Percentiles rank a stretch among this genome's conserved stretches.
Conservation (phyloP, 495 filamentous ascomycete genomes). For the Penicillium samsonianum region DNA sequence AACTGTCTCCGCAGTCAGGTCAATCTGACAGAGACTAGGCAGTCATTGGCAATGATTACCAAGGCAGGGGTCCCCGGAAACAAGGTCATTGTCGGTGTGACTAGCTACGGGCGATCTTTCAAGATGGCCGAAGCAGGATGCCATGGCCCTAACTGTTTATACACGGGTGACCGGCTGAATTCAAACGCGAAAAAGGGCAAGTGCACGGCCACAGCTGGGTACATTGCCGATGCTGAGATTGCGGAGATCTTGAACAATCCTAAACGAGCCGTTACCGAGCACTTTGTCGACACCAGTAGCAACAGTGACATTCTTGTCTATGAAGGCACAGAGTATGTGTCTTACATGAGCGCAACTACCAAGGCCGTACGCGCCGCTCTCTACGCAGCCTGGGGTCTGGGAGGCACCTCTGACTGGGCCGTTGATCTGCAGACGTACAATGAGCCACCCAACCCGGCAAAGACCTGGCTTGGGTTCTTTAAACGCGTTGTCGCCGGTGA, state of each 20-base stretch:
- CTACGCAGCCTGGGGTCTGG: conserved; percentile 34
- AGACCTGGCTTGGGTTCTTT: not conserved
- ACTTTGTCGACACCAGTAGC: conserved; percentile 11
- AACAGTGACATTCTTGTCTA: conserved; percentile 46
- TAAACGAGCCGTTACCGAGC: not conserved
- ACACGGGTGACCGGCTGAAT: not conserved
- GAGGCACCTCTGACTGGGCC: conserved; percentile 46
- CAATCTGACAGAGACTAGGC: conserved; percentile 41
- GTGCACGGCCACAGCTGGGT: conserved; percentile 31
- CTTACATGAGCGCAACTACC: conserved; percentile 39
- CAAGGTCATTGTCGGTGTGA: conserved; percentile 40
- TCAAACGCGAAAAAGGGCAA: conserved; percentile 6
- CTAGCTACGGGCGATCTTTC: conserved; percentile 45
- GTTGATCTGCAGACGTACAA: conserved; percentile 30
- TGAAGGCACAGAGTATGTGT: conserved; percentile 44
- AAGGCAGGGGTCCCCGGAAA: conserved; percentile 41
- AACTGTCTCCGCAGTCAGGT: conserved; percentile 42
- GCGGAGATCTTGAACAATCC: conserved; percentile 10
- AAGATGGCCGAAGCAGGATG: conserved; percentile 30
- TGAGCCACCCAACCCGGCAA: not conserved
- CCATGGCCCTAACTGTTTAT: conserved; percentile 10
- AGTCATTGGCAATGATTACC: conserved; percentile 43
- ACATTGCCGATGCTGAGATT: conserved; percentile 25
- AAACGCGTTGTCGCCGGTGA: not conserved
- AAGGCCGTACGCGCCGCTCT: conserved; percentile 18